These are phyloP conservation scores for Yamadazyma mexicana DNA, from an alignment of 1,139 yeast species.

Conservation along the genomic window DNA sequence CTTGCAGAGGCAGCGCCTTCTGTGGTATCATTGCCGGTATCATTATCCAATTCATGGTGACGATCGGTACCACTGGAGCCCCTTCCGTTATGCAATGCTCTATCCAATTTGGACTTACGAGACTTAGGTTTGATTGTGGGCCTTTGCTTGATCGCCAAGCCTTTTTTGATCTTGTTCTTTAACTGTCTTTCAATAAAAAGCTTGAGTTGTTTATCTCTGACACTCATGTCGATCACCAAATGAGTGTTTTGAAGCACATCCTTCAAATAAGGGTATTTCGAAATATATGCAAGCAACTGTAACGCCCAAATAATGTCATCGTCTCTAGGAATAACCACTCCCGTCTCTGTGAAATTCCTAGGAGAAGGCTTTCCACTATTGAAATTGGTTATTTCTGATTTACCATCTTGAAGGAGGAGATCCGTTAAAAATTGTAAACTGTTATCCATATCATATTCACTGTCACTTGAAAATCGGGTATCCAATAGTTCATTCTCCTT, in stretches of 20 bases:
- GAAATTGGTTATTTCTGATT: slow-evolving; percentile 20
- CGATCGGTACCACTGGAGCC: slow-evolving; percentile 1
- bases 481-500: slow-evolving; percentile 39
- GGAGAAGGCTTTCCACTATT: slow-evolving; percentile 45
- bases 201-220: slow-evolving; percentile 45
- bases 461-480: slow-evolving; percentile 29
- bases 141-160: slow-evolving; percentile 29
- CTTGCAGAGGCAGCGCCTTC: slow-evolving; percentile 6
- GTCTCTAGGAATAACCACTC: slow-evolving; percentile 80
- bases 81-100: slow-evolving; percentile 4
- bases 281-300: slow-evolving; percentile 87
- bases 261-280: slow-evolving; percentile 83
- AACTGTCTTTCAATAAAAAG: slow-evolving; percentile 39
- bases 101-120: slow-evolving; percentile 20
- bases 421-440: slow-evolving; percentile 43
- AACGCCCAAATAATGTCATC: slow-evolving; percentile 94
- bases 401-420: slow-evolving; percentile 42
- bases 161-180: slow-evolving; percentile 33
- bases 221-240: slow-evolving; percentile 54
- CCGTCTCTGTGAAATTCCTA: slow-evolving; percentile 65
- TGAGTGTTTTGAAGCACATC: slow-evolving; percentile 73
- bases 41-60: slow-evolving; percentile 3
- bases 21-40: slow-evolving; percentile 4
- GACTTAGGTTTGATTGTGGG: slow-evolving; percentile 41
- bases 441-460: slow-evolving; percentile 47